Base-by-base conservation (phyloP, 192 early-diverging fungal species). In the Rhizoclosmatium globosum region DNA sequence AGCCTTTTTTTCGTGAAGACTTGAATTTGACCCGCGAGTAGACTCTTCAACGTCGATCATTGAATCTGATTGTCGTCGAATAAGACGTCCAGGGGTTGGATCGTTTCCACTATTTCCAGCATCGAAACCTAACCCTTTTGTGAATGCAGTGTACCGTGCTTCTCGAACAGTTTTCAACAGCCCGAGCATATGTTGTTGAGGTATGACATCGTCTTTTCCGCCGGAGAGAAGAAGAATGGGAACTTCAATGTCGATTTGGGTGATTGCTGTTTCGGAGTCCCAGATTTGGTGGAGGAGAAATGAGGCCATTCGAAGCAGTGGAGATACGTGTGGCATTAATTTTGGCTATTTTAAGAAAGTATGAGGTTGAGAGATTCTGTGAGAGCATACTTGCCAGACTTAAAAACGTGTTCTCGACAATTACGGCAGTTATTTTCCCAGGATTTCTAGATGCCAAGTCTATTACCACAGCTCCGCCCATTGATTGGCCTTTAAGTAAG, bases 381-480 rank as follows among this genome's bases (percentile, higher is more conserved):
- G 31, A 38, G 23, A 6, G 39, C 38, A 17, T 4, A 72, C 79
- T 83, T 91, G 93, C 93, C 78, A 99, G 80, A 38, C 91, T 94
- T 64, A 94, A 76, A 82, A 99, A 99, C 0, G 96, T 98, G 87
- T 99, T 99, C 82, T 99, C 97, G 42, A 99, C 80, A 53, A 99
- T 92, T 11, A 98, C 71, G 39, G 92, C 97, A 11, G 90, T 86
- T 71, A 99, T 92, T 69, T 85, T 82, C 61, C 91, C 87, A 78
- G 95, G 78, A 89, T 77, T 97, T 92, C 64, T 89, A 11, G 94
- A 88, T 2, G 95, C 95, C 58, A 94, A 80, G 77, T 97, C 87
- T 71, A 97, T 94, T 7, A 96, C 95, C 23, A 98, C 97, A 3
- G 98, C 98, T 13, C 98, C 98, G 50, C 98, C 98, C 71, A 99